Evolutionary conservation across 2,329 filamentous ascomycete species (phyloP).

Genomic region (Cercospora sesami): DNA sequence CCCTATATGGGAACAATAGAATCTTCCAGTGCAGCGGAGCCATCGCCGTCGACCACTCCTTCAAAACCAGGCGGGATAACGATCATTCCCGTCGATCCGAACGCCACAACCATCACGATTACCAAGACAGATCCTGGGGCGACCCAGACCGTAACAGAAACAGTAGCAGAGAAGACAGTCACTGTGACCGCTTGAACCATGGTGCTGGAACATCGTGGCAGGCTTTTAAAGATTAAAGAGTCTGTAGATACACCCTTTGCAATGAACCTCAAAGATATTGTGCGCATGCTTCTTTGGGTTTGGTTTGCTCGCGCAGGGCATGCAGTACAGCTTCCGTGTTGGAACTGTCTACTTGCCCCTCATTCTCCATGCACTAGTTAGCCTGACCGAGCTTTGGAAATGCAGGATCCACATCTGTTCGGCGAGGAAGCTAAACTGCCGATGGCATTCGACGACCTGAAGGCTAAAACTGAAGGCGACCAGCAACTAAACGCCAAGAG

Average conservation of each 20-base stretch:
- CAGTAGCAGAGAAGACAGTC: conserved; percentile 25
- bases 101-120: conserved; percentile 25
- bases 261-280: background rate
- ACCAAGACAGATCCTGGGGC: conserved; percentile 24
- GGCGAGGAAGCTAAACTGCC: background rate
- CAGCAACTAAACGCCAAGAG: too few relatives aligned
- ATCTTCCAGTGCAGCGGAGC: background rate
- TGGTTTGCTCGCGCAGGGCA: background rate
- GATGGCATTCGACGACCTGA: background rate
- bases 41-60: background rate
- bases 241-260: background rate
- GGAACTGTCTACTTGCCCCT: background rate
- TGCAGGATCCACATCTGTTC: background rate
- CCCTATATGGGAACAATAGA: background rate
- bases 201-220: background rate
- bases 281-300: background rate
- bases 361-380: background rate
- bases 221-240: background rate
- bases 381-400: background rate
- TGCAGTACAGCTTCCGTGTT: too few relatives aligned
- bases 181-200: conserved; percentile 16
- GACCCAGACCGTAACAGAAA: conserved; percentile 26
- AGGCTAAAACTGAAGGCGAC: background rate
- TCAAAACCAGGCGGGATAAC: conserved; percentile 26
- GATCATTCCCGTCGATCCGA: conserved; percentile 30